These are phyloP conservation scores for Alternaria ventricosa DNA, from an alignment of 2,329 filamentous ascomycete genomes.

Conservation along the genomic window DNA sequence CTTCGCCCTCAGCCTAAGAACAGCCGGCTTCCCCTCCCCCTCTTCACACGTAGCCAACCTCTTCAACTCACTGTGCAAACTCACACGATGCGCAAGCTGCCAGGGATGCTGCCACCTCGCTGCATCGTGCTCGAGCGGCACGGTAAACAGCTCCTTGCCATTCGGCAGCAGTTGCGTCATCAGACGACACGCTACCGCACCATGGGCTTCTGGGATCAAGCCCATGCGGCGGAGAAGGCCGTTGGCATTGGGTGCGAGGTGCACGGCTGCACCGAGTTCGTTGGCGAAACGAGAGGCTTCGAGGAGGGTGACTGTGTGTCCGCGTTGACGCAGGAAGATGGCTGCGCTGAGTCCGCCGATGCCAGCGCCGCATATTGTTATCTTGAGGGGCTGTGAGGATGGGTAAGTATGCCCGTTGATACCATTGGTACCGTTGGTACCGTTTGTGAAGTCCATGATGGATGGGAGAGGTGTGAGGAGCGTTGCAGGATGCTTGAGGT, in stretches of 20 bases:
- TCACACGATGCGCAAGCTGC: constrained; percentile 62
- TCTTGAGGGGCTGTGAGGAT: constrained; percentile 43
- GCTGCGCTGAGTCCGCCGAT: constrained; percentile 62
- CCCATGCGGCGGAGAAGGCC: constrained; percentile 60
- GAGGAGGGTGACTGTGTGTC: constrained; percentile 35
- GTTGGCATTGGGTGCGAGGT: constrained; percentile 67
- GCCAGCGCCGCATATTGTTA: constrained; percentile 53
- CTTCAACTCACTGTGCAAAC: constrained; percentile 62
- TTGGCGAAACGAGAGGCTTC: constrained; percentile 61
- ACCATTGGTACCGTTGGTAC: background rate
- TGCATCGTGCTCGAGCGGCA: constrained; percentile 47
- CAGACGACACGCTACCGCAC: constrained; percentile 40
- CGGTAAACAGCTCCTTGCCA: constrained; percentile 47
- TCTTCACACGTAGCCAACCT: constrained; percentile 50
- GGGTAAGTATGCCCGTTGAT: background rate
- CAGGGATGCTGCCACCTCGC: constrained; percentile 61
- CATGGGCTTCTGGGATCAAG: constrained; percentile 49
- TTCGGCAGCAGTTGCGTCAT: constrained; percentile 49
- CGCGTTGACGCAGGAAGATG: constrained; percentile 58
- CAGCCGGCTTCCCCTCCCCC: constrained; percentile 45
- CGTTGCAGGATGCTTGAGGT: background rate
- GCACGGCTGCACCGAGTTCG: constrained; percentile 67
- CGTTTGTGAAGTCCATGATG: constrained; percentile 27
- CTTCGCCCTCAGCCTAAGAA: constrained; percentile 52
- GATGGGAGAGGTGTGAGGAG: background rate